Conservation (phyloP, 768 basidiomycete genomes). For the Mycena crocata region DNA sequence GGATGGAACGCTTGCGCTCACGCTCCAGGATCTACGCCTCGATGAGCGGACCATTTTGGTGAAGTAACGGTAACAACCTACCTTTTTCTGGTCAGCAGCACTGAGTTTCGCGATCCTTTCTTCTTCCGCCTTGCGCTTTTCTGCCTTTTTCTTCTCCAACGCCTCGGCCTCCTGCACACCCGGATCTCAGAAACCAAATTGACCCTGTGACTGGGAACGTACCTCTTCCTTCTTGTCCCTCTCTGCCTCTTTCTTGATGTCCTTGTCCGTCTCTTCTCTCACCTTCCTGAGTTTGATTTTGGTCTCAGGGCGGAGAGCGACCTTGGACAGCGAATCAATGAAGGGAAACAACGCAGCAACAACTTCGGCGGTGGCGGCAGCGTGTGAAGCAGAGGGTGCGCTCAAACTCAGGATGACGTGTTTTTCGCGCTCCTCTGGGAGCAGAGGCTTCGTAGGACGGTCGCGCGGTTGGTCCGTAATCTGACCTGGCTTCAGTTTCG, state of each 20-base stretch:
- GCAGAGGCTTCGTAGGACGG: slow-evolving; percentile 67
- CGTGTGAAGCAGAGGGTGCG: slow-evolving; percentile 62
- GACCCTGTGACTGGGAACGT: slow-evolving; percentile 24
- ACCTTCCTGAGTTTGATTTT: slow-evolving; percentile 78
- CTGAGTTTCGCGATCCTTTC: slow-evolving; percentile 80
- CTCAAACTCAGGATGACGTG: slow-evolving; percentile 79
- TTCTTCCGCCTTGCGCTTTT: slow-evolving; percentile 79
- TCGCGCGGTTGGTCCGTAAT: slow-evolving; percentile 88
- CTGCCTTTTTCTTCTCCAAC: slow-evolving; percentile 76
- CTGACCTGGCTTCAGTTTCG: slow-evolving; percentile 43
- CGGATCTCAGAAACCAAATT: slow-evolving; percentile 7
- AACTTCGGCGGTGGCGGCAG: slow-evolving; percentile 65
- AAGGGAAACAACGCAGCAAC: slow-evolving; percentile 79
- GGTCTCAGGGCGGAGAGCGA: slow-evolving; percentile 84
- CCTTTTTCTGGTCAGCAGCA: slow-evolving; percentile 88
- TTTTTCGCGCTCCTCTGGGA: slow-evolving; percentile 68
- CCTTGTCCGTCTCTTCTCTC: slow-evolving; percentile 77
- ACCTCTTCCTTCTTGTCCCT: slow-evolving; percentile 81
- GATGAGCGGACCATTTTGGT: slow-evolving; percentile 13
- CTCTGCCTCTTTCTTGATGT: slow-evolving; percentile 73
- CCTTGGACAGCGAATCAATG: slow-evolving; percentile 72
- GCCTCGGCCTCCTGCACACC: slow-evolving; percentile 51
- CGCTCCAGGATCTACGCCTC: slow-evolving; percentile 70
- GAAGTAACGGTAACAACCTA: slow-evolving; percentile 37
- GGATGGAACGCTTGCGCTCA: slow-evolving; percentile 77